Conservation (phyloP, 164 flowering plant genomes). For the Pachysandra terminalis region DNA sequence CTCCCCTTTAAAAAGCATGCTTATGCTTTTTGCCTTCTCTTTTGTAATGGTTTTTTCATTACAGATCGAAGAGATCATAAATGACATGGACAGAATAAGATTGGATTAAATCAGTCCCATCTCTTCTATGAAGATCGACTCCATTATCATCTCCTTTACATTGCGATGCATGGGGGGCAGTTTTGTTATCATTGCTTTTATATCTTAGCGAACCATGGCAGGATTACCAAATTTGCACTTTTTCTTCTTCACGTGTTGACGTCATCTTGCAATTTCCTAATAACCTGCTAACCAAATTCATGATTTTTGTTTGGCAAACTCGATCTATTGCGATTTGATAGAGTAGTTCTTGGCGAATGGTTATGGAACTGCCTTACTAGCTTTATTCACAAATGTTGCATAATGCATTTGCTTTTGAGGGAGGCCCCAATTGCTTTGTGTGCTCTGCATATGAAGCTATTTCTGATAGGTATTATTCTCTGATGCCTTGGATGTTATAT, state of each 20-base stretch:
- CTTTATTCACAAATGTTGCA: no score
- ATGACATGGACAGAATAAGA: slow-evolving; percentile 66
- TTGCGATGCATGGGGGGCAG: background rate
- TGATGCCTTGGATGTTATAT: no score
- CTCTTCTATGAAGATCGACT: background rate
- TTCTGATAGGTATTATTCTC: no score
- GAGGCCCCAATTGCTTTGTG: no score
- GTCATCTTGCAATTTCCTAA: background rate
- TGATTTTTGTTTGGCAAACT: no score
- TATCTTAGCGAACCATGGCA: no score
- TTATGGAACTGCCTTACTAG: no score
- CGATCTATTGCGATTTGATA: no score
- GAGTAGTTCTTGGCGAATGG: no score
- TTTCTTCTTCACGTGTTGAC: background rate
- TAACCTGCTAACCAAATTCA: background rate
- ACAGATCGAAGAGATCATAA: slow-evolving; percentile 82
- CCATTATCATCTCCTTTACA: background rate
- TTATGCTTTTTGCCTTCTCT: background rate
- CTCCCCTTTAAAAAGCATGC: background rate
- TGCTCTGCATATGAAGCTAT: no score
- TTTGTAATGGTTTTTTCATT: background rate
- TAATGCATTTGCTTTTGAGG: no score
- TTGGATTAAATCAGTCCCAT: slow-evolving; percentile 35
- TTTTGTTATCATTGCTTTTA: background rate
- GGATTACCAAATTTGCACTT: background rate